Conservation (phyloP, 176 grass and related monocot genomes). For the Aegilops tauschii region DNA sequence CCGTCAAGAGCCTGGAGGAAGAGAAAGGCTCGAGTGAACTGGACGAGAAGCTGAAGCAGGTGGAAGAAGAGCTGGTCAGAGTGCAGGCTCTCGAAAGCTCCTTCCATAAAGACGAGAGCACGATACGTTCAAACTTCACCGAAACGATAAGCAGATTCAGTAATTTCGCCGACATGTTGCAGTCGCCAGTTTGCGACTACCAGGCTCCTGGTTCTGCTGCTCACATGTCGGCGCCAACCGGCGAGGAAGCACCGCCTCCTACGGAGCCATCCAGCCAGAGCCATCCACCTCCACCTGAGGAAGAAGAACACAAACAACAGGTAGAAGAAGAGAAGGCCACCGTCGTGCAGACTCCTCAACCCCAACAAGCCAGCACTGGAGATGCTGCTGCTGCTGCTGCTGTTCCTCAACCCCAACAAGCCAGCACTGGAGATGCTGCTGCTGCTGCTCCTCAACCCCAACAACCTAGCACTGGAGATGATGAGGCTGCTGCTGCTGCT, state of each 20-base stretch:
- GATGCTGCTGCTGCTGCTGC: not conserved
- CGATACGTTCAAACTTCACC: slow-evolving; percentile 51
- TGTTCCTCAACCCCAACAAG: not conserved
- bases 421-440: too few species aligned
- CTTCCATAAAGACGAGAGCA: slow-evolving; percentile 60
- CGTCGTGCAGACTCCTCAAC: not conserved
- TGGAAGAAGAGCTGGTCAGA: slow-evolving; percentile 62
- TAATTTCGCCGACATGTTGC: slow-evolving; percentile 64
- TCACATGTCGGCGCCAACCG: not conserved
- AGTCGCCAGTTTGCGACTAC: slow-evolving; percentile 29
- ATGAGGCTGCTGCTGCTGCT: too few species aligned
- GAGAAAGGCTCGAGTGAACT: slow-evolving; percentile 53
- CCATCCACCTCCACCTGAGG: not conserved
- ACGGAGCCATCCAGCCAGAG: not conserved
- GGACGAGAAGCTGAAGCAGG: slow-evolving; percentile 51
- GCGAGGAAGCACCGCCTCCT: slow-evolving; percentile 3
- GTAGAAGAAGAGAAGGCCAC: not conserved
- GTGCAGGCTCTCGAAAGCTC: slow-evolving; percentile 60
- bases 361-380: not conserved
- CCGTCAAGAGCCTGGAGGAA: slow-evolving; percentile 54
- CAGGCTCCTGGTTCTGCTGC: not conserved
- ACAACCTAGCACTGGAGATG: too few species aligned
- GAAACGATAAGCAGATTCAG: slow-evolving; percentile 57
- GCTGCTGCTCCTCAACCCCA: too few species aligned
- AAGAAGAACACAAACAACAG: too few species aligned